A percentile compares a stretch with the other conserved stretches of the same genome.
Conservation (phyloP, 2,329 filamentous ascomycete genomes). For the Colletotrichum spinosum region DNA sequence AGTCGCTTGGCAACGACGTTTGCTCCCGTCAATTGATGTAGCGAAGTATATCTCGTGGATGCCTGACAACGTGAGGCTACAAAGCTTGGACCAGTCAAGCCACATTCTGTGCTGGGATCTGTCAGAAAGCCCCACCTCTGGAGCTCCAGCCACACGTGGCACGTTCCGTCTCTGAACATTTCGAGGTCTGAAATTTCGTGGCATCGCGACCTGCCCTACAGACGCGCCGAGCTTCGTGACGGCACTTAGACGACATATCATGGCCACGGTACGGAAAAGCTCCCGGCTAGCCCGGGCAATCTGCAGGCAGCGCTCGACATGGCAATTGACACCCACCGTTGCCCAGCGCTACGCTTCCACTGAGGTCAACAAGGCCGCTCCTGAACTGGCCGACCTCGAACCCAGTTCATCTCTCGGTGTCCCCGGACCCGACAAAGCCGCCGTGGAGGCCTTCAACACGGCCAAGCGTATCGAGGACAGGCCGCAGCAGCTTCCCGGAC, state of each 20-base stretch:
- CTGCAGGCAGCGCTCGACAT: conserved; percentile 44
- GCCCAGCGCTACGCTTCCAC: conserved; percentile 60
- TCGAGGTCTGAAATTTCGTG: conserved; percentile 37
- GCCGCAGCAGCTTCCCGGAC: conserved; percentile 56
- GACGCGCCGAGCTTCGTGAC: conserved; percentile 27
- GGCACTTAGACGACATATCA: conserved; percentile 41
- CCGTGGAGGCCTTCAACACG: conserved; percentile 54
- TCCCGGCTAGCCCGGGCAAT: conserved; percentile 50
- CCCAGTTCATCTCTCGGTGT: conserved; percentile 60
- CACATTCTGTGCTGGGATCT: not conserved
- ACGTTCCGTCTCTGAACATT: conserved; percentile 34
- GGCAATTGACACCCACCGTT: conserved; percentile 39
- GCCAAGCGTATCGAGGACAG: conserved; percentile 50
- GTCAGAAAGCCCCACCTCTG: conserved; percentile 1
- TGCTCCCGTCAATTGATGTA: conserved; percentile 22
- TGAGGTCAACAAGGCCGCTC: conserved; percentile 49
- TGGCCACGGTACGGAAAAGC: conserved; percentile 57
- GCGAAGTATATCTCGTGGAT: conserved; percentile 1
- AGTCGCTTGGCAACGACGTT: not conserved
- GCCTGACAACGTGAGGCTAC: not conserved
- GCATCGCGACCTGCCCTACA: conserved; percentile 33
- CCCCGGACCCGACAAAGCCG: conserved; percentile 52
- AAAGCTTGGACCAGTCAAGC: conserved; percentile 1
- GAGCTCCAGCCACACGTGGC: conserved; percentile 31
- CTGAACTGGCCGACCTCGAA: conserved; percentile 62